Base-by-base conservation (phyloP, 2,329 filamentous ascomycete species). In the Acarospora socialis region DNA sequence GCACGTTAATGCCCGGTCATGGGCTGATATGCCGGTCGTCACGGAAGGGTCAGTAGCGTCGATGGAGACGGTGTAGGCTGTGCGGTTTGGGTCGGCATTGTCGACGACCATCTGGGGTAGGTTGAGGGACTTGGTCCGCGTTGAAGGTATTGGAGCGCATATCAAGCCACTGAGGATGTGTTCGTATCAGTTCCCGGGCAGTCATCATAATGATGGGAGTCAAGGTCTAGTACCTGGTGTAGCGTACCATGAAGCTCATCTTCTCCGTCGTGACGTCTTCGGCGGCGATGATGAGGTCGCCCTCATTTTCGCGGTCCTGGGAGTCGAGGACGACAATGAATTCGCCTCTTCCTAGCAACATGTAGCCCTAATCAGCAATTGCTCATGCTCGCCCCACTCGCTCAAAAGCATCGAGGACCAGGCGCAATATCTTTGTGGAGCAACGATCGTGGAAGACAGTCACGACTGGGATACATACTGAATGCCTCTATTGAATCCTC, bases 281-380 rank as follows among this genome's bases (percentile, higher is more conserved):
- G 40, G 84, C 87, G 44, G 90, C 82, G 51, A 95, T 92, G 57
- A 95, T 94, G 29, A 98, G 73, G 61, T 98, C 90, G 56, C 86
- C 90, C 68, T 98, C 90, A 57, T 98, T 98, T 59, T 98, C 90
- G 56, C 90, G 86, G 40, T 77, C 73, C 42, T 83, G 75, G 45
- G 82, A 81, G 64, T 98, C 90, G 50, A 98, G 81, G 21, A 94
- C 87, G 40, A 98, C 75, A 53, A 98, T 78, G 68, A 95, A 95
- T 53, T 95, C 77, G 56, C 83, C 84, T 57, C 75, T 71, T 49
- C 66, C 77, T 81, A 36, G 28, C 17, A 19, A 25, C 10, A 18
- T 21, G 9, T n/a, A 13, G 14, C 28, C 21, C n/a, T n/a, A n/a
- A n/a, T n/a, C n/a, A n/a, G n/a, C n/a, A n/a, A n/a, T n/a, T n/a